Base-by-base conservation (phyloP, 345 rosid genomes). In the Corchorus capsularis region DNA sequence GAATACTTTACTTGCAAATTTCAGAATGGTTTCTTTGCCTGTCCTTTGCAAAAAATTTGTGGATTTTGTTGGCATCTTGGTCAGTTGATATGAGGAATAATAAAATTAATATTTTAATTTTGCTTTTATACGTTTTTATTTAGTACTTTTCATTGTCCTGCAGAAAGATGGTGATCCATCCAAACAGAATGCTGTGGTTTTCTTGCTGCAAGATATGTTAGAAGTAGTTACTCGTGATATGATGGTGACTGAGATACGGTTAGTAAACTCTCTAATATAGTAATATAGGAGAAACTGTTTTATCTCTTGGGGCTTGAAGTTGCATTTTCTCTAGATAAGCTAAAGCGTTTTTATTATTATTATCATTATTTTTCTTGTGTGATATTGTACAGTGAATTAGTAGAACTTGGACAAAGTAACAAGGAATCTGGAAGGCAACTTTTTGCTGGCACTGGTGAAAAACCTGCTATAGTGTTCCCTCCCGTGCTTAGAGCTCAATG, bases 181-280 rank as follows among this genome's bases (percentile, higher is more conserved):
- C 78, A 89, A 90, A 82, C 79, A 83, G 76, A 93, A 90, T 82
- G 79, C 83, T 63, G 94, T 93, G 84, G 97, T 92, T 74, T 83
- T 95, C 76, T 80, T 93, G 84, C 87, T 95, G 73, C 99, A 89
- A 80, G 99, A 95, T 80, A 95, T 93, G 98, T 80, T 95, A 79
- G 99, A 95, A 87, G 94, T 95, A 61, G 96, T 91, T 46, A 86
- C 93, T n/a, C 91, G 90, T 65, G 98, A 95, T 88, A 88, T 95
- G 97, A 92, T 91, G 98, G 89, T 87, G 83, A 93, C 83, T 79
- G 99, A 95, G 84, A 93, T 82, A 75, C 91, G 99, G 99, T 95
- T 63, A 77, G 97, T 83, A 69, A 78, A 78, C 74, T 77, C 56
- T 47, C 11, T 27, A 27, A 27, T 65, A 79, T 75, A 80, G 66